Evolutionary conservation across 805 yeast species (phyloP).

Genomic region (Barnettozyma sucrosica): DNA sequence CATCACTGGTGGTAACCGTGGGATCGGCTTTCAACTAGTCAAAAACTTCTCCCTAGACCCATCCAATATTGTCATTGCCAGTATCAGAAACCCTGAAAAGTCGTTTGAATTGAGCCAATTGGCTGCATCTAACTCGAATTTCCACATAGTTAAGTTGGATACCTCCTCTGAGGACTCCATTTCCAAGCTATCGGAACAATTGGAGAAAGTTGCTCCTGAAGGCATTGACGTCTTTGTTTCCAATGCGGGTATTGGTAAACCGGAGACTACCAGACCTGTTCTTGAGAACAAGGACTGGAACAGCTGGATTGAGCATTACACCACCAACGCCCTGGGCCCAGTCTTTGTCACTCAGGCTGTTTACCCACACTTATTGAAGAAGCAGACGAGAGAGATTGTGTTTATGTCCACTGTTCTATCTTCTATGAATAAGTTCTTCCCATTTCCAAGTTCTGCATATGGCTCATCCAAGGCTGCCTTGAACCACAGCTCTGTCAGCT

Average conservation of each 20-base stretch:
- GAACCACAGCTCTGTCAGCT: neutral
- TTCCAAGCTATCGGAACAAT: conserved; percentile 12
- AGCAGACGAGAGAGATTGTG: conserved; percentile 23
- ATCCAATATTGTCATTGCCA: conserved; percentile 2
- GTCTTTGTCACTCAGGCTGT: conserved; percentile 6
- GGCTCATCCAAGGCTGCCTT: neutral
- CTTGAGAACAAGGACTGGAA: conserved; percentile 8
- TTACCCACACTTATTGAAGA: conserved; percentile 9
- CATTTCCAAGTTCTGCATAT: conserved; percentile 22
- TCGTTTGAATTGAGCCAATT: conserved; percentile 5
- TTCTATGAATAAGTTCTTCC: conserved; percentile 15
- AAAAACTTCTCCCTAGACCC: neutral
- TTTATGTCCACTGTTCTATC: conserved; percentile 27
- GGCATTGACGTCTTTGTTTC: conserved; percentile 28
- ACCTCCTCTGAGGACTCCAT: conserved; percentile 18
- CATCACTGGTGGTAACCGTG: conserved; percentile 9
- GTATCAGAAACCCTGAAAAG: neutral
- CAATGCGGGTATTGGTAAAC: conserved; percentile 26
- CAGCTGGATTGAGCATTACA: conserved; percentile 9
- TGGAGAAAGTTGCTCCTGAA: conserved; percentile 13
- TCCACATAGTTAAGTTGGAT: conserved; percentile 23
- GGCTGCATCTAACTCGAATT: conserved; percentile 8
- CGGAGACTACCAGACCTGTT: conserved; percentile 23
- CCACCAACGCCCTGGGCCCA: conserved; percentile 15
- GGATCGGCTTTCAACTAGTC: conserved; percentile 8